A percentile compares a stretch with the other conserved stretches of the same genome.
phyloP scores from a whole-genome alignment of 768 basidiomycete species.

The Tricholoma bakamatsutake region DNA sequence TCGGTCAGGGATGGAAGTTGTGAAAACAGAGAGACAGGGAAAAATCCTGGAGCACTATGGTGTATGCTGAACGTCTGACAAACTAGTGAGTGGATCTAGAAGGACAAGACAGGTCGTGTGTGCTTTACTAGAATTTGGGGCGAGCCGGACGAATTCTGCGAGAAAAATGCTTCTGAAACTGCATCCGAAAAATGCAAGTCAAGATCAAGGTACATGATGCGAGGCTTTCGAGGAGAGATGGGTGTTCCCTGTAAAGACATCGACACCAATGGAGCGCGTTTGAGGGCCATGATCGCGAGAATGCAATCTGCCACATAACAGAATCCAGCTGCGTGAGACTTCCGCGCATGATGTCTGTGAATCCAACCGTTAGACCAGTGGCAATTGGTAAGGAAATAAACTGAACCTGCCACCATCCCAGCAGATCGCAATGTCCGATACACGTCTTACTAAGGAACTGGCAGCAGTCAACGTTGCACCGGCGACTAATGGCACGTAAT shows the following conservation, averaged over 20 bases:
- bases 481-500: conserved; percentile 67
- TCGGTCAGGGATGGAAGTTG: conserved; percentile 33
- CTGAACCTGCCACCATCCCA: conserved; percentile 87
- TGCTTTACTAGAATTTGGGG: conserved; percentile 44
- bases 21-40: conserved; percentile 56
- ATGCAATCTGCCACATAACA: conserved; percentile 93
- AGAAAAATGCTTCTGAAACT: conserved; percentile 71
- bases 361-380: neutral
- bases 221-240: conserved; percentile 32
- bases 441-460: conserved; percentile 42
- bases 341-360: conserved; percentile 75
- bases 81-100: neutral
- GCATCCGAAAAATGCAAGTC: conserved; percentile 92
- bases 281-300: conserved; percentile 71
- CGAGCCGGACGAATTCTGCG: conserved; percentile 25
- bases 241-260: neutral
- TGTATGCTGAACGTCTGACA: conserved; percentile 77
- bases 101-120: neutral
- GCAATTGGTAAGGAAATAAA: neutral
- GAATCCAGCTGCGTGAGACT: conserved; percentile 77
- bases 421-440: conserved; percentile 61
- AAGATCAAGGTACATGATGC: conserved; percentile 87
- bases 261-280: conserved; percentile 25
- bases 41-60: conserved; percentile 79
- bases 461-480: conserved; percentile 78